Conservation (phyloP, 495 filamentous ascomycete genomes). For the Penicillium dipodomyicola region DNA sequence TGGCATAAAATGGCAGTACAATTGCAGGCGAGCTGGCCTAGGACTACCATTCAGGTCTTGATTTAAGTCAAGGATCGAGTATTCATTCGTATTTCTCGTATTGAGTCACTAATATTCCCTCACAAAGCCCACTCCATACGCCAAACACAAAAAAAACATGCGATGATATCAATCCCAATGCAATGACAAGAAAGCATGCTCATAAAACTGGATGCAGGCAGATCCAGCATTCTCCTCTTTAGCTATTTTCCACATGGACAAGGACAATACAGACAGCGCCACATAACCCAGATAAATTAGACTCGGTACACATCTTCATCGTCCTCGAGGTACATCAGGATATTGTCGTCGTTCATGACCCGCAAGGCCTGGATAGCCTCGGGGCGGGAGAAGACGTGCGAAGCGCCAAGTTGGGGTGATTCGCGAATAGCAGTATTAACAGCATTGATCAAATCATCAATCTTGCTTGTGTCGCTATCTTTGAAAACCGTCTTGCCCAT, state of each 20-base stretch:
- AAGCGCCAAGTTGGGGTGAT: slow-evolving; percentile 34
- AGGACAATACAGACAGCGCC: not conserved
- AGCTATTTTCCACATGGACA: not conserved
- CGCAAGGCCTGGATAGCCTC: slow-evolving; percentile 77
- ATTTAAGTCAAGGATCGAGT: slow-evolving; percentile 9
- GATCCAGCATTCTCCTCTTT: slow-evolving; percentile 1
- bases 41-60: not conserved
- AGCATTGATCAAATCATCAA: slow-evolving; percentile 70
- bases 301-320: slow-evolving; percentile 53
- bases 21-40: not conserved
- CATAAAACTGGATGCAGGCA: slow-evolving; percentile 13
- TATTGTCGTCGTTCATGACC: slow-evolving; percentile 77
- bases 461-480: slow-evolving; percentile 68
- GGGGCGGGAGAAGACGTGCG: slow-evolving; percentile 57
- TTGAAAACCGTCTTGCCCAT: slow-evolving; percentile 76
- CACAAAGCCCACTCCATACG: slow-evolving; percentile 23
- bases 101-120: slow-evolving; percentile 15
- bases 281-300: slow-evolving; percentile 24
- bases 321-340: slow-evolving; percentile 73
- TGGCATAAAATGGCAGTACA: not conserved
- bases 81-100: slow-evolving; percentile 23
- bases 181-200: slow-evolving; percentile 25
- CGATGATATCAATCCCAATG: slow-evolving; percentile 32
- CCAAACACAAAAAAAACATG: slow-evolving; percentile 25
- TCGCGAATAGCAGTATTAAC: slow-evolving; percentile 69